Evolutionary conservation across 805 yeast species (phyloP).

Genomic region (Debaryomyces tyrocola): DNA sequence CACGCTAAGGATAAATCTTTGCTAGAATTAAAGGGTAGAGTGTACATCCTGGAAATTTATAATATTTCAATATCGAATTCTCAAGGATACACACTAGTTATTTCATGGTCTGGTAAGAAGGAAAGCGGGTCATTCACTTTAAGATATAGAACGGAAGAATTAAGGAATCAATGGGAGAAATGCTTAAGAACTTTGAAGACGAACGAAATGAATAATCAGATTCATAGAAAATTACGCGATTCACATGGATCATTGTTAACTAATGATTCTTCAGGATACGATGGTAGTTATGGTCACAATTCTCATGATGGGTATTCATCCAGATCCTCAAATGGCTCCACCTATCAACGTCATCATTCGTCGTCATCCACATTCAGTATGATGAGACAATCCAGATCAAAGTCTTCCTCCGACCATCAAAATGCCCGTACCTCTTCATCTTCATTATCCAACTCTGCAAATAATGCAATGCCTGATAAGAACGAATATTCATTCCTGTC

Average conservation of each 20-base stretch:
- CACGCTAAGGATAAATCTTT: slow-evolving; percentile 27
- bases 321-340: slow-evolving; percentile 30
- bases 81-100: slow-evolving; percentile 57
- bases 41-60: slow-evolving; percentile 66
- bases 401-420: slow-evolving; percentile 16
- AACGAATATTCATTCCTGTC: slow-evolving; percentile 17
- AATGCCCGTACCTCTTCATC: slow-evolving; percentile 17
- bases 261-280: slow-evolving; percentile 24
- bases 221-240: slow-evolving; percentile 36
- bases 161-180: slow-evolving; percentile 76
- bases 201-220: slow-evolving; percentile 38
- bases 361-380: slow-evolving; percentile 44
- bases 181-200: slow-evolving; percentile 55
- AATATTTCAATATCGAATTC: slow-evolving; percentile 36
- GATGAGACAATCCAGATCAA: slow-evolving; percentile 36
- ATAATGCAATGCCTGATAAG: slow-evolving; percentile 4
- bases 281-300: slow-evolving; percentile 16
- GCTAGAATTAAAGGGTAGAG: slow-evolving; percentile 74
- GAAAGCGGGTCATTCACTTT: slow-evolving; percentile 86
- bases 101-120: slow-evolving; percentile 81
- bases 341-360: slow-evolving; percentile 40
- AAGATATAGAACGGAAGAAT: slow-evolving; percentile 81
- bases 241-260: slow-evolving; percentile 23
- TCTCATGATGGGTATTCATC: slow-evolving; percentile 17
- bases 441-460: slow-evolving; percentile 11